Conservation (phyloP, 345 rosid genomes). For the Ceriops decandra region DNA sequence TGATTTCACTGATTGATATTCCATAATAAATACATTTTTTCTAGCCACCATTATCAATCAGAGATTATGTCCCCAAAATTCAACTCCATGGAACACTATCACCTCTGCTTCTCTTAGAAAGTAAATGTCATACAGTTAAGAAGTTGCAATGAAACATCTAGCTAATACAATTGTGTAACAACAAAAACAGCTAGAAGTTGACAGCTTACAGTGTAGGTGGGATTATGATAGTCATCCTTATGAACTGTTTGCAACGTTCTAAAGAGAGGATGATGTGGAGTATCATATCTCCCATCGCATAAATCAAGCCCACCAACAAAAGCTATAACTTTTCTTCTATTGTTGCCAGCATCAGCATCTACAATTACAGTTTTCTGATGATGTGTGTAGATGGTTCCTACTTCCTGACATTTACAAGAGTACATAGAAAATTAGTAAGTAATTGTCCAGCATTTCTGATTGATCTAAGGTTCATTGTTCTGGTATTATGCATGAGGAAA, state of each 20-base stretch:
- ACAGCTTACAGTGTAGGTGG: constrained; percentile 68
- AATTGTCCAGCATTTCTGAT: constrained; percentile 3
- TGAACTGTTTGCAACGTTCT: constrained; percentile 67
- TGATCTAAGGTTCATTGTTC: no score
- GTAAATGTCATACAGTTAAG: neutral
- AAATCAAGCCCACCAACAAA: constrained; percentile 96
- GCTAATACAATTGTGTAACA: constrained; percentile 4
- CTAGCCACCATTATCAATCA: neutral
- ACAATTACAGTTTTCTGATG: constrained; percentile 92
- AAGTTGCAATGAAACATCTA: neutral
- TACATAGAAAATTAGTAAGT: constrained; percentile 1
- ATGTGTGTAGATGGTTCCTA: constrained; percentile 87
- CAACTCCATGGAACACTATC: neutral
- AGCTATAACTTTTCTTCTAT: constrained; percentile 77
- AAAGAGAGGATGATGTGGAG: constrained; percentile 77
- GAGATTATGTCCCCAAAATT: neutral
- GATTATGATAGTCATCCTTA: constrained; percentile 90
- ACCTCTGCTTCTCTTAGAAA: neutral
- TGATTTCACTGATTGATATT: neutral
- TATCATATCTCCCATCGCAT: constrained; percentile 90
- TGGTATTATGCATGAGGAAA: no score
- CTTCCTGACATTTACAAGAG: constrained; percentile 54
- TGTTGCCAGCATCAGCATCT: constrained; percentile 81
- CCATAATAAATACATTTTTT: neutral
- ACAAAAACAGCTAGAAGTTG: constrained; percentile 9